Evolutionary conservation across 306 rosid species (phyloP).

Genomic region (Astragalus membranaceus): DNA sequence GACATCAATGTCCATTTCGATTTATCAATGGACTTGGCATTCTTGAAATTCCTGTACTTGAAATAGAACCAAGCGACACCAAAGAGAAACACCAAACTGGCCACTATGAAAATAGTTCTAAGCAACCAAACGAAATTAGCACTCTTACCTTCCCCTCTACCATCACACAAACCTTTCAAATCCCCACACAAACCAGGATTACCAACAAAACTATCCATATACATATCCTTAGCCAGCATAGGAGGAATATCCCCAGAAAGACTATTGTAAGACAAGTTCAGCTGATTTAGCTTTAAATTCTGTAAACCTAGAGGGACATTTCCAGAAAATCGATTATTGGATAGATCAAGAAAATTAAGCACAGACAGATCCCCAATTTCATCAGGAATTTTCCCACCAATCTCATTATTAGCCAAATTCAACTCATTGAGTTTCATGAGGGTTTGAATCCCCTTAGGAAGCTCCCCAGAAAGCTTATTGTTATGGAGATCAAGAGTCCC

Average conservation of each 20-base stretch:
- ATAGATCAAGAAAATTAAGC: constrained; percentile 83
- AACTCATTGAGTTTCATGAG: constrained; percentile 71
- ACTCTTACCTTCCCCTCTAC: constrained; percentile 24
- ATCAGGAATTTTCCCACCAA: constrained; percentile 63
- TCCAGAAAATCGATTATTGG: constrained; percentile 58
- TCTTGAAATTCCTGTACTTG: constrained; percentile 54
- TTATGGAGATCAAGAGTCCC: constrained; percentile 65
- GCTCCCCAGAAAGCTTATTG: constrained; percentile 59
- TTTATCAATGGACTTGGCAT: constrained; percentile 47
- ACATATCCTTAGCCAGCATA: constrained; percentile 50
- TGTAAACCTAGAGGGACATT: constrained; percentile 55
- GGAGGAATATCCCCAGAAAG: constrained; percentile 75
- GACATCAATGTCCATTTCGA: constrained; percentile 86
- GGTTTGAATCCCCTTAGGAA: constrained; percentile 37
- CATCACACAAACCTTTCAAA: constrained; percentile 45
- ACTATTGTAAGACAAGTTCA: constrained; percentile 62
- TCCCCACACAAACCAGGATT: constrained; percentile 76
- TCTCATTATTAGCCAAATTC: constrained; percentile 55
- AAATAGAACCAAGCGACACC: constrained; percentile 72
- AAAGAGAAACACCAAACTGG: constrained; percentile 44
- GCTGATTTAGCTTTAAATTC: constrained; percentile 67
- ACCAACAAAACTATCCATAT: constrained; percentile 64
- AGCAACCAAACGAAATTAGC: constrained; percentile 54
- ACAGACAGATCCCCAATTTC: constrained; percentile 52
- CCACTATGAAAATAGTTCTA: constrained; percentile 49